phyloP scores from a whole-genome alignment of 2,329 filamentous ascomycete genomes.

The Albophoma yamanashiensis region DNA sequence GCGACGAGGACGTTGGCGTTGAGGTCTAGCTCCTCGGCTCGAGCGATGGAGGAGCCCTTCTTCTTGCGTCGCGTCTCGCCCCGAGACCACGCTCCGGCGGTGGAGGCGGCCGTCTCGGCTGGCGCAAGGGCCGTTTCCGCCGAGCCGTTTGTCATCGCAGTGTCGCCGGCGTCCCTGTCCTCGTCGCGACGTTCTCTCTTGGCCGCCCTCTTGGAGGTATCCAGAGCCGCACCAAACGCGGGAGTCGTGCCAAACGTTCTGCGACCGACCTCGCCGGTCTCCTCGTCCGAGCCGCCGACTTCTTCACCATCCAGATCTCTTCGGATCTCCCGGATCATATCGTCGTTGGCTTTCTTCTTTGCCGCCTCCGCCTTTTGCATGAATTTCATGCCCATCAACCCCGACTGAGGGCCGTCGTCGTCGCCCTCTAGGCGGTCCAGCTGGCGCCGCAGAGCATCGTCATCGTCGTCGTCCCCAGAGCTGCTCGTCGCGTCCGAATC shows the following conservation, averaged over 20 bases:
- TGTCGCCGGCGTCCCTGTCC: constrained; percentile 8
- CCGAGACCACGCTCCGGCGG: constrained; percentile 31
- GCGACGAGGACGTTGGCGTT: constrained; percentile 22
- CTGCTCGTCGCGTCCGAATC: constrained; percentile 45
- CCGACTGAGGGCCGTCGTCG: constrained; percentile 47
- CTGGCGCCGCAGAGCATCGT: constrained; percentile 32
- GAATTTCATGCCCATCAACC: constrained; percentile 78
- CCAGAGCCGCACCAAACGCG: constrained; percentile 18
- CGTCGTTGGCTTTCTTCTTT: constrained; percentile 70
- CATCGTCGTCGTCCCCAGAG: constrained; percentile 42
- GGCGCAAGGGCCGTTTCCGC: constrained; percentile 2
- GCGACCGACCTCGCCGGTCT: constrained; percentile 53
- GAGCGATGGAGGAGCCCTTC: constrained; percentile 19
- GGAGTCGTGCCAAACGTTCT: constrained; percentile 50
- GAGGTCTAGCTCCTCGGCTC: constrained; percentile 29
- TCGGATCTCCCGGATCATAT: constrained; percentile 57
- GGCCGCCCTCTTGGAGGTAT: constrained; percentile 16
- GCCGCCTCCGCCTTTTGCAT: constrained; percentile 83
- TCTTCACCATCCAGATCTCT: constrained; percentile 58
- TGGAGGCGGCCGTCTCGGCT: constrained; percentile 12
- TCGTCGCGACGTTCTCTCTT: constrained; percentile 17
- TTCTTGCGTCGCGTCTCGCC: constrained; percentile 26
- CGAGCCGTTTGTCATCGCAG: neutral
- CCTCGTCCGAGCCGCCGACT: constrained; percentile 40
- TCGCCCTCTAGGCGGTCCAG: constrained; percentile 32